phyloP scores from a whole-genome alignment of 2,329 filamentous ascomycete species.

The Epichloe amarillans region DNA sequence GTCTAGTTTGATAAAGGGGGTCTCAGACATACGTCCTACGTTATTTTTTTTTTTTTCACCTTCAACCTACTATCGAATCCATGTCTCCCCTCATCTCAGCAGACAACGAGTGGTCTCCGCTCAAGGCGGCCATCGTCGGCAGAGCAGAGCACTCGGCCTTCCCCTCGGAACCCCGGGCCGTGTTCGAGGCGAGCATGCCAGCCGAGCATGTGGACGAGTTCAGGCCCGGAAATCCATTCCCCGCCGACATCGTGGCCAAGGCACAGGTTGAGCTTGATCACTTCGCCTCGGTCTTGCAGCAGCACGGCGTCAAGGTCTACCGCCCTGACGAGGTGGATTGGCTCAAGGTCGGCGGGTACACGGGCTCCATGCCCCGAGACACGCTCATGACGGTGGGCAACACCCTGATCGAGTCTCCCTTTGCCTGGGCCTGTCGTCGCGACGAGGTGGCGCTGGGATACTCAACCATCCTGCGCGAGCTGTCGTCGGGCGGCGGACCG shows the following conservation, averaged over 20 bases:
- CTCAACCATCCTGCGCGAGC: constrained; percentile 3
- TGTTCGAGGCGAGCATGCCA: constrained; percentile 13
- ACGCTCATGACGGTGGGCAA: constrained; percentile 19
- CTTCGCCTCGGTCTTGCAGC: constrained; percentile 11
- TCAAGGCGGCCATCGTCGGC: constrained; percentile 15
- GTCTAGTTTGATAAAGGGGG: neutral
- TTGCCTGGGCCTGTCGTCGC: constrained; percentile 16
- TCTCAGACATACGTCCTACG: neutral
- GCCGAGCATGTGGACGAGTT: constrained; percentile 6
- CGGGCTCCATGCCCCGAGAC: constrained; percentile 21
- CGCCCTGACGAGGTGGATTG: constrained; percentile 12
- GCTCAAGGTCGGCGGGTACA: constrained; percentile 16
- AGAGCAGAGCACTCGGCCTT: constrained; percentile 14
- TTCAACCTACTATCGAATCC: neutral
- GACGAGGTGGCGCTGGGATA: constrained; percentile 13
- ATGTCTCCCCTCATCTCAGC: constrained; percentile 5
- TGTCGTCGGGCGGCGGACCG: neutral
- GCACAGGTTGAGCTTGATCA: constrained; percentile 14
- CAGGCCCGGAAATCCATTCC: constrained; percentile 11
- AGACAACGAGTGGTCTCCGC: constrained; percentile 16
- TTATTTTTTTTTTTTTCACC: too few relatives aligned
- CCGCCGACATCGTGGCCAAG: constrained; percentile 10
- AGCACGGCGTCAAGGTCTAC: constrained; percentile 13
- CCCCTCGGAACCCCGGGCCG: constrained; percentile 11
- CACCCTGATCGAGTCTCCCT: constrained; percentile 18